Base-by-base conservation (phyloP, 768 basidiomycete genomes). In the Lactifluus subvellereus region DNA sequence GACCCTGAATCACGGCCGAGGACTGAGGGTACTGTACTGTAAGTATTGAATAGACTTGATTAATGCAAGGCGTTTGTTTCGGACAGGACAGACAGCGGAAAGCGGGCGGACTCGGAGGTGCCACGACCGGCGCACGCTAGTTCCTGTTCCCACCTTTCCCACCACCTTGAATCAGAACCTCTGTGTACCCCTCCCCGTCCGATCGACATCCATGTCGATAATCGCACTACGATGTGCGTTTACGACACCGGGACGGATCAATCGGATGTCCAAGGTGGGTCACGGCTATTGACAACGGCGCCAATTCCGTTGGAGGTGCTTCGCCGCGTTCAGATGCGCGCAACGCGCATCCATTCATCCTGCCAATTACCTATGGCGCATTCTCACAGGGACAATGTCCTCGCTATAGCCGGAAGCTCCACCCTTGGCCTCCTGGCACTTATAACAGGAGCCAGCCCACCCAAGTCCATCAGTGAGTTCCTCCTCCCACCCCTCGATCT, bases 381-480 rank as follows among this genome's bases (percentile, higher is more conserved):
- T 27, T 8, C 1, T 37, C 8, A n/a, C 9, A 40, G 56, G 52
- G 45, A 52, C 5, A 32, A 42, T 48, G 18, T 14, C 7, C 22
- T 55, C 3, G 40, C 38, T 6, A 8, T 51, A 49, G 40, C 57
- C 53, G 62, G 45, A 27, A 27, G 61, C 13, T 33, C 13, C 55
- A 4, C 2, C 37, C 4, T 14, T 56, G 27, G 27, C 27, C 16
- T 27, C 27, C 27, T 27, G 6, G 27, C 27, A 27, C 22, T 43
- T 64, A 60, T 64, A 60, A 45, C 22, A 20, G 40, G 53, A n/a
- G 2, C 16, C 10, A 43, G 48, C 5, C 58, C 40, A 4, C 53
- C 27, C 22, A 16, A 5, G 9, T 0, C 20, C 18, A 20, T 47
- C 14, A 33, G 54, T 45, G 20, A 50, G 18, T 27, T 51, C 35